phyloP scores from a whole-genome alignment of 225 moss, liverwort and hornwort species.

The Climacium dendroides region DNA sequence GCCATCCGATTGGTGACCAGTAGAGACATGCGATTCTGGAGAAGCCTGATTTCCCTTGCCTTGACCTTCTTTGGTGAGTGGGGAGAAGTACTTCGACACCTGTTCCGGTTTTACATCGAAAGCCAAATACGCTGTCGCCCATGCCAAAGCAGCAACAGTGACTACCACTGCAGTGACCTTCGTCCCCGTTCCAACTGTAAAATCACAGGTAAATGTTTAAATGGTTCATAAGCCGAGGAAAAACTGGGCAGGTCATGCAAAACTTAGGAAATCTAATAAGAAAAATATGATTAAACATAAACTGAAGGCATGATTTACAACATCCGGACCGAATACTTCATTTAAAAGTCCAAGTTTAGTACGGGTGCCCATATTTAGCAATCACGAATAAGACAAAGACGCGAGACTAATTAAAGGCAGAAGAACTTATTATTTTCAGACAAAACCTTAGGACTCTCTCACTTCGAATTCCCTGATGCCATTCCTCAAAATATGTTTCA shows the following conservation, averaged over 20 bases:
- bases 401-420: background rate
- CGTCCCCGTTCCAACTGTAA: constrained; percentile 21
- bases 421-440: background rate
- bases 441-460: background rate
- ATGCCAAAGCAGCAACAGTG: constrained; percentile 38
- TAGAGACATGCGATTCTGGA: background rate
- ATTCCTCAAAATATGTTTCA: background rate
- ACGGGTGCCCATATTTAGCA: background rate
- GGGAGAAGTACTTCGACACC: constrained; percentile 1
- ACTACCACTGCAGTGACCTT: constrained; percentile 36
- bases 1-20: background rate
- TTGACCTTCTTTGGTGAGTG: constrained; percentile 4
- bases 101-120: constrained; percentile 20
- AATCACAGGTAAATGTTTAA: background rate
- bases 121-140: constrained; percentile 23
- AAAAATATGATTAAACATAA: background rate
- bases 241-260: background rate
- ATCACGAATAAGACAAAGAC: background rate
- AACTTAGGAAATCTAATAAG: background rate
- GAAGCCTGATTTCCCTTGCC: constrained; percentile 2
- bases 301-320: background rate
- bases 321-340: background rate
- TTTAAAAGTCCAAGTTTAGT: background rate
- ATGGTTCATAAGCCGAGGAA: background rate
- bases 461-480: background rate